Evolutionary conservation across 257 asterid species (phyloP), one percentile per base, ranked within the genome.

Genomic region (Dorcoceras hygrometricum): DNA sequence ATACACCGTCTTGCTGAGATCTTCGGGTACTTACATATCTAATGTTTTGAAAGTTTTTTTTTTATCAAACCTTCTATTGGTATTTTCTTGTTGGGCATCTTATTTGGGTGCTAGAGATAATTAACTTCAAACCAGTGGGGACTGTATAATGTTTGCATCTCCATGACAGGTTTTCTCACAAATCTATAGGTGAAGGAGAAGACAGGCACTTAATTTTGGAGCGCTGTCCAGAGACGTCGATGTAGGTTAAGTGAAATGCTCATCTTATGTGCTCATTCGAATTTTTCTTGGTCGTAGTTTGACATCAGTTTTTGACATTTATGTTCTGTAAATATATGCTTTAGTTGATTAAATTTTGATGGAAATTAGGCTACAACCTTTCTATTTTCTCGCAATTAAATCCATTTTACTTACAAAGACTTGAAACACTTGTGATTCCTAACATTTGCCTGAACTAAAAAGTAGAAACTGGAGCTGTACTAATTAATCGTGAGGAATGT

Each of bases 111-210:
- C 28, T n/a, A 20, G 43, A 63, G 26, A 66, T 66, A 43, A 53
- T 59, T 12, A 39, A 25, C 28, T 39, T 36, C 72, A 56, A 19
- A 60, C 36, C 34, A 46, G 61, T 11, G 24, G 67, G 29, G 72
- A 67, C 24, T 57, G 73, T 31, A 27, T 65, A 54, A 58, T 74
- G 65, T 24, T 69, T 67, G 32, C 76, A 59, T 69, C 71, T 32
- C 75, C 64, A 31, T 76, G 66, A 67, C 75, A 92, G 98, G 68
- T 92, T 92, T 83, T 73, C 83, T 75, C 98, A 92, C 83, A 80
- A 83, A 50, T 92, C 98, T n/a, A 89, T 87, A 74, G 97, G 98
- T 67, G 96, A 89, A 78, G 97, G 90, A 76, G 96, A 87, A 63
- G 89, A 75, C 67, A 81, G 97, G 50, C 97, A 83, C 80, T 76